These are phyloP conservation scores for Epichloe elymi DNA, from an alignment of 2,329 filamentous ascomycete genomes.

Conservation along the genomic window DNA sequence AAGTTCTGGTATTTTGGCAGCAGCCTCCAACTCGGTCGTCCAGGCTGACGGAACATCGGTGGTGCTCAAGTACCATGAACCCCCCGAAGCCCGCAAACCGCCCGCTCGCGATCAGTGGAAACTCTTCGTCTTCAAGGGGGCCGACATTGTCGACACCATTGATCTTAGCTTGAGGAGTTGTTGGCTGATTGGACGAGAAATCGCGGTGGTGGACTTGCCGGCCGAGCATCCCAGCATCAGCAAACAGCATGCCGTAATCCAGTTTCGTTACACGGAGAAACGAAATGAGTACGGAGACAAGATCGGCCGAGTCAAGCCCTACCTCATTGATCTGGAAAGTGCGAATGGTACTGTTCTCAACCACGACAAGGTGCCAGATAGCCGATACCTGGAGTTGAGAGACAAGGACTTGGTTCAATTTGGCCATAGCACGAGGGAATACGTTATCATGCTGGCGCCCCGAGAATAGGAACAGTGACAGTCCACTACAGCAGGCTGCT, in stretches of 20 bases:
- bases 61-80: slow-evolving; percentile 91
- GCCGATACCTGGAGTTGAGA: slow-evolving; percentile 72
- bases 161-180: slow-evolving; percentile 65
- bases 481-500: background rate
- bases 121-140: slow-evolving; percentile 82
- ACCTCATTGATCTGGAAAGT: slow-evolving; percentile 86
- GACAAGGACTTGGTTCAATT: slow-evolving; percentile 85
- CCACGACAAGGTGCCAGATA: slow-evolving; percentile 55
- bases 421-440: slow-evolving; percentile 79
- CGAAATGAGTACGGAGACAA: slow-evolving; percentile 80
- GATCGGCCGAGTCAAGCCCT: slow-evolving; percentile 67
- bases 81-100: slow-evolving; percentile 81
- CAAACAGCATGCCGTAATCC: slow-evolving; percentile 90
- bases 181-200: slow-evolving; percentile 80
- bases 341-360: slow-evolving; percentile 84
- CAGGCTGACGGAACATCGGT: slow-evolving; percentile 63
- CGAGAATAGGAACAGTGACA: slow-evolving; percentile 20
- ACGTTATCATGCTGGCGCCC: slow-evolving; percentile 77
- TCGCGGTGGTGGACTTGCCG: slow-evolving; percentile 65
- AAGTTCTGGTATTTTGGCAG: slow-evolving; percentile 68
- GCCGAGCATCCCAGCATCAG: slow-evolving; percentile 87
- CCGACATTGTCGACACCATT: slow-evolving; percentile 69
- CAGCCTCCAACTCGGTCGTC: slow-evolving; percentile 66
- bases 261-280: slow-evolving; percentile 78
- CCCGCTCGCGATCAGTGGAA: slow-evolving; percentile 69